A percentile compares a stretch with the other conserved stretches of the same genome.
These are phyloP conservation scores for Pythium oligandrum DNA, from an alignment of 352 stramenopile species.

Conservation along the genomic window DNA sequence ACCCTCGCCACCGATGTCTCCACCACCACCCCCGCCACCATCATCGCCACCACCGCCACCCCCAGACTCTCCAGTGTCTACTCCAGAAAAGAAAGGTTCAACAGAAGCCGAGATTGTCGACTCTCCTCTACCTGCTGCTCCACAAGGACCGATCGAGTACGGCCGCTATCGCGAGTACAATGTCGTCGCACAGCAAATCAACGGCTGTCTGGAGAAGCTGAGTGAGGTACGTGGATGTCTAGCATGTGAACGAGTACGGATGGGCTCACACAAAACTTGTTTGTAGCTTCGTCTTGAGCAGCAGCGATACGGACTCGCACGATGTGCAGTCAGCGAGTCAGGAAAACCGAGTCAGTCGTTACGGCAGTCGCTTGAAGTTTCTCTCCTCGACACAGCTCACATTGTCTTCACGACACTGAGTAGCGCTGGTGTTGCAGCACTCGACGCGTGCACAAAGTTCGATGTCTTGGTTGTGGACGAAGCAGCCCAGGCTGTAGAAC, in stretches of 20 bases:
- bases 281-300: conserved; percentile 73
- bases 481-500: conserved; percentile 81
- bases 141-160: conserved; percentile 52
- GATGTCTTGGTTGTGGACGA: conserved; percentile 86
- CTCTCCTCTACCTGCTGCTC: conserved; percentile 9
- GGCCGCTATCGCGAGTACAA: conserved; percentile 66
- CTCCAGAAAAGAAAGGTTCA: not conserved
- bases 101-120: conserved; percentile 1
- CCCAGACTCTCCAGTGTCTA: conserved; percentile 3
- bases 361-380: conserved; percentile 79
- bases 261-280: not conserved
- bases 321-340: conserved; percentile 55
- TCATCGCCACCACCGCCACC: conserved; percentile 18
- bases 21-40: conserved; percentile 23
- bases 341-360: conserved; percentile 61
- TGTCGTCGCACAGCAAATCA: conserved; percentile 69
- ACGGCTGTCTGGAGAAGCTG: conserved; percentile 70
- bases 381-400: conserved; percentile 87
- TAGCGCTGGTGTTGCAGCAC: conserved; percentile 74
- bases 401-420: conserved; percentile 92
- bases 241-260: not conserved
- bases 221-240: conserved; percentile 39
- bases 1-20: conserved; percentile 33
- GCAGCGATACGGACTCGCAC: conserved; percentile 77
- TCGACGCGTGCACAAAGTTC: conserved; percentile 73